Evolutionary conservation across 257 asterid species (phyloP).

Genomic region (Ophiorrhiza pumila): DNA sequence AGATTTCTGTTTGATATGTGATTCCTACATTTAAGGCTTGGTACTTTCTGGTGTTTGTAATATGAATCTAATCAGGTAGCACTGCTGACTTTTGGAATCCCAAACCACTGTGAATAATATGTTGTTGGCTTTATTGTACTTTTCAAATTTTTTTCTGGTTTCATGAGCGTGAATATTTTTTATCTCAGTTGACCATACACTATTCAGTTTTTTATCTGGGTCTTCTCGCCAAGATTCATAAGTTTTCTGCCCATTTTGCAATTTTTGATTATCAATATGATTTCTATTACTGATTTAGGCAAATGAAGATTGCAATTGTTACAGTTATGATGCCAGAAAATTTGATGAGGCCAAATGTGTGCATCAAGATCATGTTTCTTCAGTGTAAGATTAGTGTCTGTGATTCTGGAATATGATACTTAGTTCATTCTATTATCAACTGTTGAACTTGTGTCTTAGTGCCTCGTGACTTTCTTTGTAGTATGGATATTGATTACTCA

Average conservation of each 20-base stretch:
- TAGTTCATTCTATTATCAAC: neutral
- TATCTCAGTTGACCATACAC: neutral
- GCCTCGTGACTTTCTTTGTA: conserved; percentile 27
- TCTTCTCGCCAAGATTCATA: neutral
- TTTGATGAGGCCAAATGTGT: conserved; percentile 79
- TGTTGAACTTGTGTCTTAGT: neutral
- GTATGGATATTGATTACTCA: conserved; percentile 97
- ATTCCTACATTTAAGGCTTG: neutral
- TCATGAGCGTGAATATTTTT: neutral
- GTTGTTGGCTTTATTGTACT: neutral
- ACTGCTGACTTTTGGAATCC: neutral
- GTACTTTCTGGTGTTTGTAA: neutral
- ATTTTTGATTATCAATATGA: neutral
- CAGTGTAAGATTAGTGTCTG: conserved; percentile 58
- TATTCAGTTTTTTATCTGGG: neutral
- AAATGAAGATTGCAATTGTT: conserved; percentile 91
- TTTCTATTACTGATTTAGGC: conserved; percentile 45
- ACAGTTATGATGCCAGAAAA: conserved; percentile 85
- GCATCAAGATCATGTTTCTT: conserved; percentile 90
- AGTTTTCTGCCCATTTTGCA: neutral
- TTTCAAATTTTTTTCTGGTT: neutral
- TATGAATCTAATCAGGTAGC: neutral
- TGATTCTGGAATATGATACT: conserved; percentile 5
- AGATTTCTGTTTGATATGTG: neutral
- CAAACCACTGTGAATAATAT: neutral